Conservation (phyloP, 2,329 filamentous ascomycete genomes). For the Sporothrix inflata region DNA sequence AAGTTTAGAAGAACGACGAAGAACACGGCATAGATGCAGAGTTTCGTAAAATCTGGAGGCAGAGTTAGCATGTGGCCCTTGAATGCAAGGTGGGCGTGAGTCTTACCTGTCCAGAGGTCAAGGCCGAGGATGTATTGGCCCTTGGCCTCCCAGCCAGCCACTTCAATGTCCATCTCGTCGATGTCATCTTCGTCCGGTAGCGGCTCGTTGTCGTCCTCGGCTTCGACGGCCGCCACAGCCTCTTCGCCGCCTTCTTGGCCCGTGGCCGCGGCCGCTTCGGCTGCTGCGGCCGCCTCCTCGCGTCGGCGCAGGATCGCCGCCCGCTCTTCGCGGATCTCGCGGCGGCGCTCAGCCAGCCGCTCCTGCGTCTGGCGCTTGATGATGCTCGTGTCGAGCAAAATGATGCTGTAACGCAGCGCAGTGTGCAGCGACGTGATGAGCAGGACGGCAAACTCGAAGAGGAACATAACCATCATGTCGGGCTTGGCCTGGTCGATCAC, state of each 20-base stretch:
- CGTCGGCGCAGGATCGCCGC: slow-evolving; percentile 56
- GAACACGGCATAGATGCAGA: slow-evolving; percentile 86
- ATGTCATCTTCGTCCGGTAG: slow-evolving; percentile 68
- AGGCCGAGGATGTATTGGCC: slow-evolving; percentile 89
- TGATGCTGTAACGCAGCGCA: slow-evolving; percentile 74
- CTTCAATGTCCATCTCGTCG: slow-evolving; percentile 92
- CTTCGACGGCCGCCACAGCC: slow-evolving; percentile 52
- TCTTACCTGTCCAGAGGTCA: slow-evolving; percentile 75
- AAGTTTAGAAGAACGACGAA: slow-evolving; percentile 92
- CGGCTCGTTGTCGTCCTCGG: slow-evolving; percentile 50
- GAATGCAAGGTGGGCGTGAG: not conserved
- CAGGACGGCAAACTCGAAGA: slow-evolving; percentile 94
- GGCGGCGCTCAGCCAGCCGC: slow-evolving; percentile 68
- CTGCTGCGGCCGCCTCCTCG: slow-evolving; percentile 40
- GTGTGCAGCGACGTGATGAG: slow-evolving; percentile 80
- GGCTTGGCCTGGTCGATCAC: slow-evolving; percentile 87
- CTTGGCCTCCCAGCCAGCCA: slow-evolving; percentile 95
- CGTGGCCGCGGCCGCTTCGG: slow-evolving; percentile 43
- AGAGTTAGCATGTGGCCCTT: not conserved
- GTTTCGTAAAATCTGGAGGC: slow-evolving; percentile 78
- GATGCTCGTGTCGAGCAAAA: slow-evolving; percentile 75
- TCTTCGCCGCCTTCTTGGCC: slow-evolving; percentile 52
- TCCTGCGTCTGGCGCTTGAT: slow-evolving; percentile 72
- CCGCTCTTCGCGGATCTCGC: slow-evolving; percentile 65
- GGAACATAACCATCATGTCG: slow-evolving; percentile 99